phyloP scores from a whole-genome alignment of 768 basidiomycete species.

The Boletus reticulatus region DNA sequence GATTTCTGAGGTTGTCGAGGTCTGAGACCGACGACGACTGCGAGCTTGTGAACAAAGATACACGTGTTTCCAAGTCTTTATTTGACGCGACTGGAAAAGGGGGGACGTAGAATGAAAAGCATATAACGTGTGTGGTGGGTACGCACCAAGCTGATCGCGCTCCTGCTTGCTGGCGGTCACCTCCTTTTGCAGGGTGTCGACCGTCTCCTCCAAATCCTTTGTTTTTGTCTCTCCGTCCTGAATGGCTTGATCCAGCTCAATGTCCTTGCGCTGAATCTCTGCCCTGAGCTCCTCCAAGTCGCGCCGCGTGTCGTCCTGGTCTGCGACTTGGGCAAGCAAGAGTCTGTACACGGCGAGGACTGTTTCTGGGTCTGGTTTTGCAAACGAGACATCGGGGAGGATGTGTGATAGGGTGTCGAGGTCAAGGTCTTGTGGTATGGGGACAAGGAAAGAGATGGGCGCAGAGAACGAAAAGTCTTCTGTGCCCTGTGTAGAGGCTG shows the following conservation, averaged over 20 bases:
- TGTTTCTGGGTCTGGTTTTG: conserved; percentile 55
- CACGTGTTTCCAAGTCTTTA: conserved; percentile 48
- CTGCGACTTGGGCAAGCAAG: conserved; percentile 53
- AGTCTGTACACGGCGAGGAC: conserved; percentile 63
- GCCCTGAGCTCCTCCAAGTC: conserved; percentile 73
- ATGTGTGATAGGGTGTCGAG: conserved; percentile 54
- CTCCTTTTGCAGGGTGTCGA: conserved; percentile 56
- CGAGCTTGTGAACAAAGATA: conserved; percentile 55
- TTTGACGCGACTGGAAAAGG: conserved; percentile 42
- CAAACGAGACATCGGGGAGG: conserved; percentile 59
- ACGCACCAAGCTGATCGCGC: conserved; percentile 64
- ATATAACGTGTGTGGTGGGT: conserved; percentile 2
- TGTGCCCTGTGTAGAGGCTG: conserved; percentile 31
- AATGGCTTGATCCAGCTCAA: conserved; percentile 82
- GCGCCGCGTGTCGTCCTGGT: conserved; percentile 52
- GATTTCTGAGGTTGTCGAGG: conserved; percentile 53
- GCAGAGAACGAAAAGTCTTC: conserved; percentile 34
- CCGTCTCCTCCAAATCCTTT: conserved; percentile 52
- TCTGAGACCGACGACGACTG: conserved; percentile 64
- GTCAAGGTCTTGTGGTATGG: conserved; percentile 69
- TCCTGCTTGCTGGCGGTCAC: conserved; percentile 55
- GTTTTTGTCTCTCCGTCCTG: conserved; percentile 70
- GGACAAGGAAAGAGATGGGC: conserved; percentile 30
- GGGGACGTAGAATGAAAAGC: conserved; percentile 8
- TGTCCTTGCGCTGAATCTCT: conserved; percentile 65